These are phyloP conservation scores for Yamadazyma laniorum DNA, from an alignment of 805 yeast species.

Conservation along the genomic window DNA sequence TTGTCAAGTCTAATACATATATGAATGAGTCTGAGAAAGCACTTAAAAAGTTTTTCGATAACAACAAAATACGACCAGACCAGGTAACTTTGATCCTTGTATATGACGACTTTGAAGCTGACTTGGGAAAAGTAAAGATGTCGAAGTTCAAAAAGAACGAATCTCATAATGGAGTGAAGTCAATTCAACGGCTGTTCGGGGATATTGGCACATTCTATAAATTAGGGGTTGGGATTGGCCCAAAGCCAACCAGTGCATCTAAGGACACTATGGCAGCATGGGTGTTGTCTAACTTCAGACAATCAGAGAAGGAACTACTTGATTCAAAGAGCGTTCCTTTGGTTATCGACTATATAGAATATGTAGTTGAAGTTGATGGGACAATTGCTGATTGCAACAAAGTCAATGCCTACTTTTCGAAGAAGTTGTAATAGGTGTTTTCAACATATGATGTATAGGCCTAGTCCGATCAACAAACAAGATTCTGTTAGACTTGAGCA, in stretches of 20 bases:
- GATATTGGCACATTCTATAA: slow-evolving; percentile 19
- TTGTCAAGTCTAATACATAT: slow-evolving; percentile 37
- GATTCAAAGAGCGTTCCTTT: slow-evolving; percentile 15
- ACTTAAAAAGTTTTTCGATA: slow-evolving; percentile 23
- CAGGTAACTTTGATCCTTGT: slow-evolving; percentile 22
- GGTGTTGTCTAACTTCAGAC: slow-evolving; percentile 38
- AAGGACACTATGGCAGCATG: slow-evolving; percentile 36
- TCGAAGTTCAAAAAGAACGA: slow-evolving; percentile 33
- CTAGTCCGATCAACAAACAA: no score
- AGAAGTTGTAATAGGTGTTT: no score
- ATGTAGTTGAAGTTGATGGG: slow-evolving; percentile 18
- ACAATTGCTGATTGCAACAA: slow-evolving; percentile 27
- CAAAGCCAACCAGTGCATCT: slow-evolving; percentile 37
- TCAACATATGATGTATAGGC: no score
- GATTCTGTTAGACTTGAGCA: no score
- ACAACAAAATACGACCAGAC: slow-evolving; percentile 14
- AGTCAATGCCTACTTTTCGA: slow-evolving; percentile 21
- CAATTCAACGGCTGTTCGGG: slow-evolving; percentile 16
- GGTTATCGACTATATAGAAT: slow-evolving; percentile 20
- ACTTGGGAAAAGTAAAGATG: slow-evolving; percentile 30
- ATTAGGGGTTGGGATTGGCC: slow-evolving; percentile 43
- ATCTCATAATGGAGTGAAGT: slow-evolving; percentile 40
- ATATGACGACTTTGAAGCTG: slow-evolving; percentile 39
- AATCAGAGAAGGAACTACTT: slow-evolving; percentile 21
- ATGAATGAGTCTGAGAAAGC: slow-evolving; percentile 41